A percentile compares a stretch with the other conserved stretches of the same genome.
These are phyloP conservation scores for Thraustochytrium striatum DNA, from an alignment of 352 stramenopile genomes.

Conservation along the genomic window DNA sequence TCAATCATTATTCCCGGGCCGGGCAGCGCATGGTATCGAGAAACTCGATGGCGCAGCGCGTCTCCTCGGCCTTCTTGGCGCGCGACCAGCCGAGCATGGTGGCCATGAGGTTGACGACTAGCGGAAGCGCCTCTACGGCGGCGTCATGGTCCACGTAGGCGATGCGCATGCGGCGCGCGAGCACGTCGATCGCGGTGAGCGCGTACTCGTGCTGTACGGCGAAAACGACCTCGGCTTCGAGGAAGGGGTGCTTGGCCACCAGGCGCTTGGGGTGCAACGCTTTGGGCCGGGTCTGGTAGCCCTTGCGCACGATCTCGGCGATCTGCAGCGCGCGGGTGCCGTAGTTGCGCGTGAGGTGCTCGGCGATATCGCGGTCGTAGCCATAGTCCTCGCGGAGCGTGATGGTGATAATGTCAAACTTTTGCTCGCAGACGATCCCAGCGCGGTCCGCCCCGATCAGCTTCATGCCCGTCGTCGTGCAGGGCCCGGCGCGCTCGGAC, in stretches of 20 bases:
- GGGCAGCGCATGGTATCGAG: constrained; percentile 39
- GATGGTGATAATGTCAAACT: constrained; percentile 89
- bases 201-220: constrained; percentile 88
- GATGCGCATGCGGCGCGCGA: constrained; percentile 82
- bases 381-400: constrained; percentile 86
- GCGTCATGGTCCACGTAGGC: constrained; percentile 84
- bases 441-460: constrained; percentile 81
- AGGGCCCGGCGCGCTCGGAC: constrained; percentile 47
- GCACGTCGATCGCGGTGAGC: constrained; percentile 81
- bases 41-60: constrained; percentile 7
- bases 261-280: constrained; percentile 74
- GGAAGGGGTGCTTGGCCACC: constrained; percentile 86
- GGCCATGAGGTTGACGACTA: constrained; percentile 86
- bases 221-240: constrained; percentile 87
- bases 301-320: constrained; percentile 77
- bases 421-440: constrained; percentile 88
- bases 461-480: constrained; percentile 61
- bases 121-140: constrained; percentile 67
- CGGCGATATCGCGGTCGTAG: constrained; percentile 84
- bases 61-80: constrained; percentile 15
- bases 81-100: constrained; percentile 71
- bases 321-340: constrained; percentile 89
- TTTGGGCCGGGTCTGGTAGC: constrained; percentile 70
- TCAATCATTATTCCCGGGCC: background rate
- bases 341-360: constrained; percentile 92